Conservation (phyloP, 1,139 yeast genomes). For the Pichia sp. region DNA sequence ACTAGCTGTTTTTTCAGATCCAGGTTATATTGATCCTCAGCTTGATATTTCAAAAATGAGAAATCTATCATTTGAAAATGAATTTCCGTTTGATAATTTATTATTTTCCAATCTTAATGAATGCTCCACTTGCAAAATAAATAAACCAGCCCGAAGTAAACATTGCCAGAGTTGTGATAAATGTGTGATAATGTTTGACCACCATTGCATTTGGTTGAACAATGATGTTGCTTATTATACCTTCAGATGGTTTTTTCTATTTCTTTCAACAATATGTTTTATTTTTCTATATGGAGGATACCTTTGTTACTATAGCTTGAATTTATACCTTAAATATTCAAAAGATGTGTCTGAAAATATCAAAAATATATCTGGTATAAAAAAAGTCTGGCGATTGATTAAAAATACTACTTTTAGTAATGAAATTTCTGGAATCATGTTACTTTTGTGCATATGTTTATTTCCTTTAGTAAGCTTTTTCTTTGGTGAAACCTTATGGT, state of each 20-base stretch:
- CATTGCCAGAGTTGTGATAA: conserved; percentile 73
- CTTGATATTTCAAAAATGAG: conserved; percentile 5
- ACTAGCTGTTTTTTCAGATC: conserved; percentile 46
- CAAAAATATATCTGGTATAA: conserved; percentile 15
- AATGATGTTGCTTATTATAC: conserved; percentile 82
- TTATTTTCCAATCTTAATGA: conserved; percentile 43
- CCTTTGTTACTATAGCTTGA: conserved; percentile 33
- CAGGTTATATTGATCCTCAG: conserved; percentile 39
- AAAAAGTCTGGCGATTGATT: conserved; percentile 31
- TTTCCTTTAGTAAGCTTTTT: conserved; percentile 52
- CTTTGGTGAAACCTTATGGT: conserved; percentile 52
- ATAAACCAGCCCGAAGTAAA: conserved; percentile 82
- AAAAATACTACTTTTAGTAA: conserved; percentile 31
- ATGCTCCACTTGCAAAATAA: conserved; percentile 49
- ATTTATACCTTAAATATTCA: conserved; percentile 15
- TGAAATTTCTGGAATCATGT: conserved; percentile 45
- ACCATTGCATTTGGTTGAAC: conserved; percentile 94
- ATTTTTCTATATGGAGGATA: conserved; percentile 58
- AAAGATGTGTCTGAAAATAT: conserved; percentile 10
- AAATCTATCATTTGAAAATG: conserved; percentile 33
- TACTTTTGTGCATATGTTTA: conserved; percentile 49
- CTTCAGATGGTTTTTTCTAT: conserved; percentile 62
- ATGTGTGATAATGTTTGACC: conserved; percentile 73
- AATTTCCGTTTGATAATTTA: conserved; percentile 40
- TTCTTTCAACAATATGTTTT: conserved; percentile 49